These are phyloP conservation scores for Erodium maritimum DNA, from an alignment of 345 rosid species.

Conservation along the genomic window DNA sequence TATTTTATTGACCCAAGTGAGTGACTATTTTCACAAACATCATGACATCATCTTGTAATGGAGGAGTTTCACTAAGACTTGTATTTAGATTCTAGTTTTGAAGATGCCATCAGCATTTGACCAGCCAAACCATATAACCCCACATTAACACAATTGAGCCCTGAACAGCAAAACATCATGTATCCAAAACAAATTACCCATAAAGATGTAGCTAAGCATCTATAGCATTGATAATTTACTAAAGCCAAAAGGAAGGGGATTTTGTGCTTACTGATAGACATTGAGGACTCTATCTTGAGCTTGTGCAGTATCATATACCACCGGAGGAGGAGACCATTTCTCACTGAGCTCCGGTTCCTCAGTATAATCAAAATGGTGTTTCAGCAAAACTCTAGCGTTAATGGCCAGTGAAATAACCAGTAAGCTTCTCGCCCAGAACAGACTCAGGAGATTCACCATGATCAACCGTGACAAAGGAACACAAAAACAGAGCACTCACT, in stretches of 20 bases:
- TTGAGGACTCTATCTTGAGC: slow-evolving; percentile 38
- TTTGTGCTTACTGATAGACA: slow-evolving; percentile 53
- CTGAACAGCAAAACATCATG: neutral
- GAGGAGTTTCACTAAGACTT: neutral
- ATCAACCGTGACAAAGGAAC: neutral
- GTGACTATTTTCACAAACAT: neutral
- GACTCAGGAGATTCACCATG: neutral
- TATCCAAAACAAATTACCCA: neutral
- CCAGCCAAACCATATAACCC: neutral
- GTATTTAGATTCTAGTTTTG: neutral
- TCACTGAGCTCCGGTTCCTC: neutral
- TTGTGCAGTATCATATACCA: slow-evolving; percentile 1
- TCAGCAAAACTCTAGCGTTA: neutral
- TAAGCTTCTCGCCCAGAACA: neutral
- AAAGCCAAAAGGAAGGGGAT: neutral
- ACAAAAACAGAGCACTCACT: neutral
- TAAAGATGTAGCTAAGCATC: neutral
- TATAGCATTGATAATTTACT: neutral
- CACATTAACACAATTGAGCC: neutral
- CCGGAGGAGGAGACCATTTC: neutral
- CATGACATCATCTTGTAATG: neutral
- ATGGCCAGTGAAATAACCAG: neutral
- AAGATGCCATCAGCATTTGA: neutral
- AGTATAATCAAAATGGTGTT: neutral
- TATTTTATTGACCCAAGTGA: too few species aligned